Percentiles rank a stretch among this genome's conserved stretches.
Evolutionary conservation across 75 land plant genomes (phyloP).

Genomic region (Pinus tabuliformis): DNA sequence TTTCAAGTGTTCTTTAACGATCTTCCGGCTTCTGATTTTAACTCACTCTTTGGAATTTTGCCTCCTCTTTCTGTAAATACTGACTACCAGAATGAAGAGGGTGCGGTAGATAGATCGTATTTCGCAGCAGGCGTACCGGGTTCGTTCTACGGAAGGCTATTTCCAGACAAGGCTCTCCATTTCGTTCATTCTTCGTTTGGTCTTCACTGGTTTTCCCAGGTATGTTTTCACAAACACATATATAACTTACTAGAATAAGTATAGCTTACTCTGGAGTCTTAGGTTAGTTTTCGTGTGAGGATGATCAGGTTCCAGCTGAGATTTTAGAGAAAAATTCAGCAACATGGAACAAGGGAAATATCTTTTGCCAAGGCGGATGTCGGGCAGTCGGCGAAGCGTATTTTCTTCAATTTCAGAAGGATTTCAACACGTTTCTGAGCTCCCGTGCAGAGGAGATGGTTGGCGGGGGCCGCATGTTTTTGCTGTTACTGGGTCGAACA

Average conservation of each 20-base stretch:
- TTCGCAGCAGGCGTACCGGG: conserved; percentile 39
- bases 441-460: conserved; percentile 22
- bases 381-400: conserved; percentile 14
- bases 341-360: conserved; percentile 17
- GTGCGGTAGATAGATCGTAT: conserved; percentile 9
- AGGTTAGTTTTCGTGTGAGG: neutral
- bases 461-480: conserved; percentile 26
- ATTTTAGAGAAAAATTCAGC: neutral
- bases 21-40: conserved; percentile 47
- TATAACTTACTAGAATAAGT: neutral
- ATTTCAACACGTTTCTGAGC: conserved; percentile 26
- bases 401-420: conserved; percentile 22
- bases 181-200: conserved; percentile 20
- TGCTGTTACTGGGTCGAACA: conserved; percentile 18
- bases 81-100: conserved; percentile 20
- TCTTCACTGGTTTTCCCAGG: conserved; percentile 49
- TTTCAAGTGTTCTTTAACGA: conserved; percentile 46
- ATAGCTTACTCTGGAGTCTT: no score
- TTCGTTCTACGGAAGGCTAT: conserved; percentile 36
- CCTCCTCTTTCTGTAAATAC: conserved; percentile 40
- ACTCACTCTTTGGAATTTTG: conserved; percentile 41
- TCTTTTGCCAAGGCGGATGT: conserved; percentile 12
- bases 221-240: neutral
- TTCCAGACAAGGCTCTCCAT: conserved; percentile 31
- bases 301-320: neutral